Evolutionary conservation across 768 basidiomycete species (phyloP).

Genomic region (Tulasnella sp.): DNA sequence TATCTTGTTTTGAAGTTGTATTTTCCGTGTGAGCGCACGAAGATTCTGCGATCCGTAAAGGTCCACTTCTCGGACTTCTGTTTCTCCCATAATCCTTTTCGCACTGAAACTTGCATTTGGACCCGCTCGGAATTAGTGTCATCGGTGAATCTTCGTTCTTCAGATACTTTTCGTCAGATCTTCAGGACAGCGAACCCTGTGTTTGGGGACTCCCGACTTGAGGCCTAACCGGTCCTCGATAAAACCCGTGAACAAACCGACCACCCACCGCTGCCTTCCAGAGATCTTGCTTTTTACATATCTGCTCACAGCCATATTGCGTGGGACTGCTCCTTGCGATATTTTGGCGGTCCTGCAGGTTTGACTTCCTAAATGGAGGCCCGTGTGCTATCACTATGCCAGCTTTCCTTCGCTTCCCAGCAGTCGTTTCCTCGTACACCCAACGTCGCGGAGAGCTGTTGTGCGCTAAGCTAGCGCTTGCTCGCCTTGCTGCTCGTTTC

Average conservation of each 20-base stretch:
- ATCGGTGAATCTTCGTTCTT: neutral
- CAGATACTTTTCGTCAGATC: neutral
- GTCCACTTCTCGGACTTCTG: constrained; percentile 2
- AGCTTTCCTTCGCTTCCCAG: neutral
- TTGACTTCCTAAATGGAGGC: neutral
- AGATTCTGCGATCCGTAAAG: neutral
- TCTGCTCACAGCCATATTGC: neutral
- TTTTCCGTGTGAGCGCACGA: constrained; percentile 6
- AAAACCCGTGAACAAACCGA: neutral
- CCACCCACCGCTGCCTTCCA: neutral
- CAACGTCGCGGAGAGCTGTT: neutral
- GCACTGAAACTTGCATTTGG: constrained; percentile 2
- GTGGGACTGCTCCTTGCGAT: neutral
- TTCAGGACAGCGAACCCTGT: constrained; percentile 3
- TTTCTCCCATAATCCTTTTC: constrained; percentile 1
- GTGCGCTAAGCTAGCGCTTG: neutral
- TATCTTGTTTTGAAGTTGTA: constrained; percentile 1
- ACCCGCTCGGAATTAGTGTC: neutral
- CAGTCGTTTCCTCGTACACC: neutral
- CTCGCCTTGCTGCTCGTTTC: neutral
- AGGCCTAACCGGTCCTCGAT: neutral
- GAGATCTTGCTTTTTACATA: neutral
- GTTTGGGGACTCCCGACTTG: neutral
- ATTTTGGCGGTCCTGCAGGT: constrained; percentile 10
- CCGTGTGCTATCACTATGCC: neutral